phyloP scores from a whole-genome alignment of 495 filamentous ascomycete species.

The Collariella sp. region DNA sequence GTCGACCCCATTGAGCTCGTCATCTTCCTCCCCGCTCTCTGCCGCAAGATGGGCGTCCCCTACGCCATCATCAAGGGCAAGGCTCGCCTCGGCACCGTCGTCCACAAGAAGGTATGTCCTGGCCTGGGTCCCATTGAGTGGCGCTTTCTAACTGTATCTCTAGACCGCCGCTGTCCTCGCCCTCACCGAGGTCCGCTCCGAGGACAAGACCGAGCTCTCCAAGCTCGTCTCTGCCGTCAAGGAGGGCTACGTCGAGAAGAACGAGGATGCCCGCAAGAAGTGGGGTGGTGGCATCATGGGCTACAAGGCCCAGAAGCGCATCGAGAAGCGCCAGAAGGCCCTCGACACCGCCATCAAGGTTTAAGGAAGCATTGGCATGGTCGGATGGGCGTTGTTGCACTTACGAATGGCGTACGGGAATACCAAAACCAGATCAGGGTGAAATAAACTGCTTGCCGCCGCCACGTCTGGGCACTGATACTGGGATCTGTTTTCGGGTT shows the following conservation, averaged over 20 bases:
- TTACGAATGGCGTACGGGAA: conserved; percentile 33
- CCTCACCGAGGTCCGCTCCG: conserved; percentile 87
- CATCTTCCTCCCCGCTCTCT: conserved; percentile 96
- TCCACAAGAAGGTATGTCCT: conserved; percentile 87
- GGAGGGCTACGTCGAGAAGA: conserved; percentile 95
- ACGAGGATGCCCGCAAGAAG: conserved; percentile 82
- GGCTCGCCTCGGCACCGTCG: conserved; percentile 94
- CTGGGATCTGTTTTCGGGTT: conserved; percentile 13
- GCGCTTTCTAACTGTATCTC: conserved; percentile 18
- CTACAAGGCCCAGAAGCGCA: conserved; percentile 84
- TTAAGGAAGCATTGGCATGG: conserved; percentile 41
- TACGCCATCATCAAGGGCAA: conserved; percentile 99
- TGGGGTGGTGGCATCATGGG: conserved; percentile 99
- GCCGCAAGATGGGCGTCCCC: conserved; percentile 99
- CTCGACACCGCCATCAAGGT: conserved; percentile 91
- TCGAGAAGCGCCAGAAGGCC: conserved; percentile 95
- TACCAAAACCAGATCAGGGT: conserved; percentile 34
- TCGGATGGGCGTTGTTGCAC: conserved; percentile 23
- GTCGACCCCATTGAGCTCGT: conserved; percentile 99
- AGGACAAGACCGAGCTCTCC: conserved; percentile 95
- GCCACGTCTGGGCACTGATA: conserved; percentile 19
- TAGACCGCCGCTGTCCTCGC: conserved; percentile 94
- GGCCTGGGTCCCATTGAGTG: not conserved
- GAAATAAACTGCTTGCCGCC: conserved; percentile 29
- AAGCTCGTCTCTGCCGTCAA: conserved; percentile 96